Evolutionary conservation across 441 rosid genomes (phyloP).

Genomic region (Geranium incanum): DNA sequence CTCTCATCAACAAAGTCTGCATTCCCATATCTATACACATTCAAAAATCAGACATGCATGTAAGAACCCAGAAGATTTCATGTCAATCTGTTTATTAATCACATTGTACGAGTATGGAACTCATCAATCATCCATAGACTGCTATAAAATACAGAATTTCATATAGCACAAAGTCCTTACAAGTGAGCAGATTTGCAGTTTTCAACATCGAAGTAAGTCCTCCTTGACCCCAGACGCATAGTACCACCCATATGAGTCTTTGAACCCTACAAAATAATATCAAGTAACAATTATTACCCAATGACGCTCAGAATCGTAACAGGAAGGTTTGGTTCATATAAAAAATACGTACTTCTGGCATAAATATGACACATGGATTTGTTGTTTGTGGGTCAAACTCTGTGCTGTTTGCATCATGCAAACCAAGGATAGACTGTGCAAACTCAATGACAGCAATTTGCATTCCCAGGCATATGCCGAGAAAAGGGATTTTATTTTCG

Average conservation of each 20-base stretch:
- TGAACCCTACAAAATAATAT: constrained; percentile 40
- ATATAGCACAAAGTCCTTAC: constrained; percentile 29
- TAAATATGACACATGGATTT: constrained; percentile 77
- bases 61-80: neutral
- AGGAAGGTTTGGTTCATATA: neutral
- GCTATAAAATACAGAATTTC: neutral
- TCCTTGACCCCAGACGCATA: constrained; percentile 66
- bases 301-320: neutral
- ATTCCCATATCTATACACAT: constrained; percentile 40
- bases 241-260: constrained; percentile 67
- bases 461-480: constrained; percentile 97
- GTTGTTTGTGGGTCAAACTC: constrained; percentile 67
- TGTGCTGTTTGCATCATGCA: constrained; percentile 79
- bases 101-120: neutral
- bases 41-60: neutral
- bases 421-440: constrained; percentile 62
- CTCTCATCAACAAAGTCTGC: constrained; percentile 45
- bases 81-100: constrained; percentile 7
- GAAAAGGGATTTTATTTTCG: constrained; percentile 76
- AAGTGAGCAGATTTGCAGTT: constrained; percentile 52
- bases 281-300: neutral
- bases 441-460: constrained; percentile 88
- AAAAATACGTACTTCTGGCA: constrained; percentile 68
- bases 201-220: constrained; percentile 38
- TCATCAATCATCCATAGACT: neutral